Evolutionary conservation across 2,329 filamentous ascomycete genomes (phyloP).

Genomic region (Chalara sp.): DNA sequence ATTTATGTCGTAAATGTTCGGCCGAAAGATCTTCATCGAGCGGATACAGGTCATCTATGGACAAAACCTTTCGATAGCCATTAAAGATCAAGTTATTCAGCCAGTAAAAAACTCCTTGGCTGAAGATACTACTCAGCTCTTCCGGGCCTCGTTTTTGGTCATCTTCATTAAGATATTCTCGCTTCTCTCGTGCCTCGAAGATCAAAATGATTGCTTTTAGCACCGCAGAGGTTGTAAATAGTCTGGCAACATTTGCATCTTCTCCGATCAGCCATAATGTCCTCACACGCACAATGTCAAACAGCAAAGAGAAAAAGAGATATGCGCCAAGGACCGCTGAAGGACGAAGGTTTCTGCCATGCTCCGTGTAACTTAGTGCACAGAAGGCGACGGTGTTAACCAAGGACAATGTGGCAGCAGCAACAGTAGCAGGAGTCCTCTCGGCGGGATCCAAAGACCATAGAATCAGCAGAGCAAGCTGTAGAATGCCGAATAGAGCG

Average conservation of each 20-base stretch:
- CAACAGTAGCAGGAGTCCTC: constrained; percentile 11
- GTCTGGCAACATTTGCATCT: constrained; percentile 24
- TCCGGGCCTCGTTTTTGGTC: constrained; percentile 28
- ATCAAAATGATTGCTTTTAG: constrained; percentile 27
- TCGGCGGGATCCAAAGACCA: constrained; percentile 3
- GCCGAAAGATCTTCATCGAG: constrained; percentile 24
- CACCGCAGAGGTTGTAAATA: constrained; percentile 29
- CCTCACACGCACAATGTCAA: constrained; percentile 15
- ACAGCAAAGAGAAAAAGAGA: constrained; percentile 16
- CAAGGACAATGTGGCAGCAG: constrained; percentile 10
- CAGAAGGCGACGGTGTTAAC: constrained; percentile 13
- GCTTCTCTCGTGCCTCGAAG: constrained; percentile 34
- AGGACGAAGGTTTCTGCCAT: constrained; percentile 15
- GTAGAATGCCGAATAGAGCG: constrained; percentile 11
- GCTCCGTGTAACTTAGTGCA: constrained; percentile 16
- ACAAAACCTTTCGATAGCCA: constrained; percentile 30
- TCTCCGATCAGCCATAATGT: constrained; percentile 21
- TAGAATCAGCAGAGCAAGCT: constrained; percentile 12
- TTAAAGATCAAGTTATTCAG: constrained; percentile 28
- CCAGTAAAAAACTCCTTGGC: constrained; percentile 33
- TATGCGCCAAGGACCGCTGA: constrained; percentile 18
- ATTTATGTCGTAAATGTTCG: too few species aligned
- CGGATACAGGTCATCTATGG: constrained; percentile 28
- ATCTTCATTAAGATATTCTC: constrained; percentile 21
- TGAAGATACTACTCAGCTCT: constrained; percentile 32